A percentile compares a stretch with the other conserved stretches of the same genome.
Conservation (phyloP, 768 basidiomycete species). For the Albatrellus ellisii region DNA sequence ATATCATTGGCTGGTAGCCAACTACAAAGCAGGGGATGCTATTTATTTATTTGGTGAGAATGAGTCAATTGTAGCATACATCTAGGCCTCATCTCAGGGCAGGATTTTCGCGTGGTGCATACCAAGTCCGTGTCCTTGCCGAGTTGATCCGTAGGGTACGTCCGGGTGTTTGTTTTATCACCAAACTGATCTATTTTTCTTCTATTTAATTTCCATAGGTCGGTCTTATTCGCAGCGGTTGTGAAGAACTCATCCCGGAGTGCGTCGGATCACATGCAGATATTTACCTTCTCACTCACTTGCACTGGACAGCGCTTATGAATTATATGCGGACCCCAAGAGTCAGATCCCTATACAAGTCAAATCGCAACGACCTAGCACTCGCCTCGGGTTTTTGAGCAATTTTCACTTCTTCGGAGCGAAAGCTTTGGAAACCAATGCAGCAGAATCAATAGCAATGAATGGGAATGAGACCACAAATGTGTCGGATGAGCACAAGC, state of each 20-base stretch:
- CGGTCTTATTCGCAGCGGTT: slow-evolving; percentile 27
- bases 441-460: background rate
- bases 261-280: slow-evolving; percentile 13
- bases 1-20: slow-evolving; percentile 29
- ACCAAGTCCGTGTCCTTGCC: slow-evolving; percentile 29
- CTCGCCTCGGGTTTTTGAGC: background rate
- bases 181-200: too few relatives aligned
- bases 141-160: slow-evolving; percentile 29
- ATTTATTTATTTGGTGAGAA: slow-evolving; percentile 29
- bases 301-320: too few relatives aligned
- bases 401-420: background rate
- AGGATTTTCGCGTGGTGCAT: slow-evolving; percentile 38
- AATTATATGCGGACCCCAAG: slow-evolving; percentile 25
- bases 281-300: too few relatives aligned
- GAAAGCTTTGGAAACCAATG: background rate
- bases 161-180: too few relatives aligned
- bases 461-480: too few relatives aligned
- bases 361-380: background rate
- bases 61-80: background rate
- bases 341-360: too few relatives aligned
- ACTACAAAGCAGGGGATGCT: slow-evolving; percentile 24
- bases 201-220: slow-evolving; percentile 23
- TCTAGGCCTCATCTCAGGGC: too few relatives aligned
- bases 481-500: too few relatives aligned
- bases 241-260: slow-evolving; percentile 29